phyloP scores from a whole-genome alignment of 1,139 yeast species.

The Saccharomyces hybrid region DNA sequence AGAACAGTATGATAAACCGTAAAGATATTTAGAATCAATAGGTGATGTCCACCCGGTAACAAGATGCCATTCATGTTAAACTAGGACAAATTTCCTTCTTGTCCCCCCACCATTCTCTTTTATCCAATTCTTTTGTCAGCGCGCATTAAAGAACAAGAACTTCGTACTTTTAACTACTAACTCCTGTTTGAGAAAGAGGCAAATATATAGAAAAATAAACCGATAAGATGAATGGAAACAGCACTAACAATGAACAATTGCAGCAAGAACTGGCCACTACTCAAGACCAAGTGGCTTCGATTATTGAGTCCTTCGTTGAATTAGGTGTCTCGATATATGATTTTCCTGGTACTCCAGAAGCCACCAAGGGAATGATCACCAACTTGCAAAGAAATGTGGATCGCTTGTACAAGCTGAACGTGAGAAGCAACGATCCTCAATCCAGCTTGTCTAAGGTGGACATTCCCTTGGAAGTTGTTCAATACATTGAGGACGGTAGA shows the following conservation, averaged over 20 bases:
- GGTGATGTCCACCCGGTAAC: not conserved
- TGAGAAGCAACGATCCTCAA: conserved; percentile 28
- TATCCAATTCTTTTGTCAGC: not conserved
- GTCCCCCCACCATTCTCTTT: not conserved
- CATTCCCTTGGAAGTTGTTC: conserved; percentile 70
- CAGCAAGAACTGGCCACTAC: conserved; percentile 41
- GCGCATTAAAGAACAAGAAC: not conserved
- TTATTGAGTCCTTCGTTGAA: conserved; percentile 82
- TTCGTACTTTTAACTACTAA: not conserved
- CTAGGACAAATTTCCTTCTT: not conserved
- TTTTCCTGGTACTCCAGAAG: conserved; percentile 74
- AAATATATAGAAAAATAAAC: not conserved
- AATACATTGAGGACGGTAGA: conserved; percentile 89
- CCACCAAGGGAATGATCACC: conserved; percentile 47
- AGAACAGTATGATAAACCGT: not conserved
- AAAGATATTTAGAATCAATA: not conserved
- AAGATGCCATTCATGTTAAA: not conserved
- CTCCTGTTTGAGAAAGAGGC: not conserved
- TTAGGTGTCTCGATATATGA: conserved; percentile 90
- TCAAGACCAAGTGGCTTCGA: conserved; percentile 55
- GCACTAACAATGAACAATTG: conserved; percentile 5
- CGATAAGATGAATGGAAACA: not conserved
- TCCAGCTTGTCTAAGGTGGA: conserved; percentile 38
- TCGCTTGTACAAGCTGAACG: conserved; percentile 27
- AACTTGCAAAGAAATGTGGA: conserved; percentile 35